A percentile compares a stretch with the other conserved stretches of the same genome.
Conservation (phyloP, 441 rosid species). For the Eugenia klotzschiana region DNA sequence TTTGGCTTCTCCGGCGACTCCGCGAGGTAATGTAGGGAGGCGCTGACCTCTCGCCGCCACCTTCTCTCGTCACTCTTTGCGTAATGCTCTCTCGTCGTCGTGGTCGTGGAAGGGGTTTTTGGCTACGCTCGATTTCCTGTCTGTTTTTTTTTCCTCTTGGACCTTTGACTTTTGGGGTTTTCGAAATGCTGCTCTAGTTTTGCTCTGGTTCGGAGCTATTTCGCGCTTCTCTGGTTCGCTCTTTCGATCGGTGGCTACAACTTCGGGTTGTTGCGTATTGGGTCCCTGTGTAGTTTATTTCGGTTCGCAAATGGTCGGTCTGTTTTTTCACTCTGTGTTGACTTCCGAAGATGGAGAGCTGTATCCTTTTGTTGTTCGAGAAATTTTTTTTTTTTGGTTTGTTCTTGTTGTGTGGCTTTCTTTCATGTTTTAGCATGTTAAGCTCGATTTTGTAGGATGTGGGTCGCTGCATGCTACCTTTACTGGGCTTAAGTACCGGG, state of each 20-base stretch:
- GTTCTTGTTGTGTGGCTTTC: background rate
- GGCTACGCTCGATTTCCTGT: background rate
- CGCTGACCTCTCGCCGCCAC: background rate
- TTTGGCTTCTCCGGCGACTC: background rate
- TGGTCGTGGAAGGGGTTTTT: background rate
- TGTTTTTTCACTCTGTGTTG: background rate
- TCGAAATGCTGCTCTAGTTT: background rate
- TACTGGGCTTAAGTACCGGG: background rate
- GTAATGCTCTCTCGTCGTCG: background rate
- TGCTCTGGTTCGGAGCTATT: background rate
- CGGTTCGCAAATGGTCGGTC: background rate
- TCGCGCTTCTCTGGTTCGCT: background rate
- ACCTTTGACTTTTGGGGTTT: background rate
- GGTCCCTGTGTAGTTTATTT: background rate
- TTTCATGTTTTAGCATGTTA: background rate
- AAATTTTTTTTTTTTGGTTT: background rate
- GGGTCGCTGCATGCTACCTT: background rate
- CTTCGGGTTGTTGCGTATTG: background rate
- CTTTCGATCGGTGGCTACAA: background rate
- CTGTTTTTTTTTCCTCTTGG: background rate
- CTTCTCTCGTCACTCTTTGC: background rate
- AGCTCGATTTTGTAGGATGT: background rate
- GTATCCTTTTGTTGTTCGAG: background rate
- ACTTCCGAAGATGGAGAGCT: background rate
- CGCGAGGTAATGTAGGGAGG: background rate